phyloP scores from a whole-genome alignment of 148 eudicot genomes.

The Polygonum aviculare region DNA sequence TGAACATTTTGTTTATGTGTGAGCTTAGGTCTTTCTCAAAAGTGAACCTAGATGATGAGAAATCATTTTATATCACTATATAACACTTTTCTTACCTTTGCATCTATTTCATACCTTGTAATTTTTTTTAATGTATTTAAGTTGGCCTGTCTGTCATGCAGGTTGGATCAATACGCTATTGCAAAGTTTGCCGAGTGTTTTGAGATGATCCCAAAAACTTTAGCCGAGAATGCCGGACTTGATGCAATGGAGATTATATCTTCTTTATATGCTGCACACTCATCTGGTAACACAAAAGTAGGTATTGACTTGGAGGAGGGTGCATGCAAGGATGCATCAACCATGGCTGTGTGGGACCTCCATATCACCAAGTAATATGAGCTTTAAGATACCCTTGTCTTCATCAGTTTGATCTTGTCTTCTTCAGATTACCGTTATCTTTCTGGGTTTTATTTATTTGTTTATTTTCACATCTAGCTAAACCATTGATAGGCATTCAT shows the following conservation, averaged over 20 bases:
- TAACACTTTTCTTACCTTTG: too few relatives aligned
- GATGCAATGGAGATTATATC: conserved; percentile 89
- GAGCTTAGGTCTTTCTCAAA: too few relatives aligned
- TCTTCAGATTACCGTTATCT: conserved; percentile 15
- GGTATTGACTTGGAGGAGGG: conserved; percentile 85
- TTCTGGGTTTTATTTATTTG: too few relatives aligned
- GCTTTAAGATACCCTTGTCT: conserved; percentile 51
- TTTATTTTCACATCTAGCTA: background rate
- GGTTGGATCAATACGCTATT: conserved; percentile 91
- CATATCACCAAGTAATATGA: conserved; percentile 64
- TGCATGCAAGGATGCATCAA: conserved; percentile 60
- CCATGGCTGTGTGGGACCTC: conserved; percentile 78
- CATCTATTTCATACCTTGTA: too few relatives aligned
- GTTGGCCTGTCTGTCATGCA: conserved; percentile 17
- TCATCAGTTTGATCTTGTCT: background rate
- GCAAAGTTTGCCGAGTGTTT: conserved; percentile 91
- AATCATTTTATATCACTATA: background rate
- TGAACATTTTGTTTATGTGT: too few relatives aligned
- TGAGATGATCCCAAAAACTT: conserved; percentile 86
- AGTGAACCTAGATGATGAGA: too few relatives aligned
- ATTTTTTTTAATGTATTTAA: too few relatives aligned
- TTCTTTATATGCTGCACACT: conserved; percentile 72
- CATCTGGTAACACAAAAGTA: conserved; percentile 72
- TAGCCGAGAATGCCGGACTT: conserved; percentile 89
- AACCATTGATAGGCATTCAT: background rate